phyloP scores from a whole-genome alignment of 768 basidiomycete species.

The Serendipita sp. region DNA sequence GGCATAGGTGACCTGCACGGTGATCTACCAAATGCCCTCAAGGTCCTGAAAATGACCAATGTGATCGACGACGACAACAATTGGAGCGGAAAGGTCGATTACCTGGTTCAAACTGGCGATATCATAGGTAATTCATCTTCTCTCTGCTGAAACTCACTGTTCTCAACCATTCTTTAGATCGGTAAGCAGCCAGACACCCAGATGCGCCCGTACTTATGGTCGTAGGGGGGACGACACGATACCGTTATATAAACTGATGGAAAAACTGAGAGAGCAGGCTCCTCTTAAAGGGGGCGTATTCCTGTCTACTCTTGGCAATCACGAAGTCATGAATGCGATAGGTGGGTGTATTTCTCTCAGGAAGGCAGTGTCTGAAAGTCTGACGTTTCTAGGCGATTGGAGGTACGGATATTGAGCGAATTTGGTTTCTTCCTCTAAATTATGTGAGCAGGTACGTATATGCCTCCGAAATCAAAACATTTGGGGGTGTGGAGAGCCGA shows the following conservation, averaged over 20 bases:
- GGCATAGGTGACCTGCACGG: slow-evolving; percentile 92
- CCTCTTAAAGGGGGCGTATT: slow-evolving; percentile 50
- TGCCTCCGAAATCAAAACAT: slow-evolving; percentile 65
- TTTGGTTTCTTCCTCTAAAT: neutral
- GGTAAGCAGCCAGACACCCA: neutral
- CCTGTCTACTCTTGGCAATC: slow-evolving; percentile 76
- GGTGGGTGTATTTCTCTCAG: slow-evolving; percentile 26
- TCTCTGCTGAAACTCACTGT: slow-evolving; percentile 10
- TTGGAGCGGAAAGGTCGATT: slow-evolving; percentile 74
- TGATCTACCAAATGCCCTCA: slow-evolving; percentile 62
- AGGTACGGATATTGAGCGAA: slow-evolving; percentile 29
- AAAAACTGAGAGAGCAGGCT: slow-evolving; percentile 64
- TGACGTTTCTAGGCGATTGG: slow-evolving; percentile 54
- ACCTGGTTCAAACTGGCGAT: slow-evolving; percentile 91
- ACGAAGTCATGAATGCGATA: slow-evolving; percentile 90
- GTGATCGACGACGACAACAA: slow-evolving; percentile 56
- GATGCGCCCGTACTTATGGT: neutral
- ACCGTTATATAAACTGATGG: slow-evolving; percentile 71
- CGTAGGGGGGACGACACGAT: slow-evolving; percentile 81
- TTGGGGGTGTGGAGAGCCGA: slow-evolving; percentile 54
- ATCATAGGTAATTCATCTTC: slow-evolving; percentile 48
- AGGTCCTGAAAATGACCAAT: slow-evolving; percentile 63
- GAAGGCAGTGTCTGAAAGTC: slow-evolving; percentile 7
- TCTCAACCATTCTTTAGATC: neutral
- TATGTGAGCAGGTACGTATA: slow-evolving; percentile 61